These are phyloP conservation scores for Cercospora zeae-maydis DNA, from an alignment of 2,329 filamentous ascomycete genomes.

Conservation along the genomic window DNA sequence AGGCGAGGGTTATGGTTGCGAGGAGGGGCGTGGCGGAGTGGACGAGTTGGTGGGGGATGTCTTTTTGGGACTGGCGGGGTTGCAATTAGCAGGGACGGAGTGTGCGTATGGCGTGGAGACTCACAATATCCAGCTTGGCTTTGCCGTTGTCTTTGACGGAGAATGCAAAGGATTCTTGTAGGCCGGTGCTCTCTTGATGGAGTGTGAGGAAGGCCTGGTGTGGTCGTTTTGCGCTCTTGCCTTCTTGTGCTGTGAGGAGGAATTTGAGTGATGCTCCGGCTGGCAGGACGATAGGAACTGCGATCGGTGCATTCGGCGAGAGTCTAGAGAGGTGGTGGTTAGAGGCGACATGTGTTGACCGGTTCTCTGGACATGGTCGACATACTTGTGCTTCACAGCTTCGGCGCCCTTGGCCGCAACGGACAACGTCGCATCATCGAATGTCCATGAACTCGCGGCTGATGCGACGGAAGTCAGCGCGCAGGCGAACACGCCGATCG, in stretches of 20 bases:
- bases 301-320: conserved; percentile 36
- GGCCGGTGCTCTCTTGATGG: conserved; percentile 66
- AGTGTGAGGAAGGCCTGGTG: conserved; percentile 92
- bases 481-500: conserved; percentile 15
- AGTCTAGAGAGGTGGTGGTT: conserved; percentile 6
- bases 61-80: conserved; percentile 70
- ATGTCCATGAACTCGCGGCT: conserved; percentile 62
- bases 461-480: conserved; percentile 34
- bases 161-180: conserved; percentile 85
- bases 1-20: conserved; percentile 80
- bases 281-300: conserved; percentile 51
- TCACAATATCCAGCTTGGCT: conserved; percentile 77
- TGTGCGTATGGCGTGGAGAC: conserved; percentile 34
- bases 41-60: conserved; percentile 81
- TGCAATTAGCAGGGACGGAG: conserved; percentile 22
- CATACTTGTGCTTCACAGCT: conserved; percentile 58
- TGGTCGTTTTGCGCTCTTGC: conserved; percentile 72
- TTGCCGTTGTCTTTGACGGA: conserved; percentile 84
- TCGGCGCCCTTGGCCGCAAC: conserved; percentile 58
- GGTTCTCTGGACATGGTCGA: neutral
- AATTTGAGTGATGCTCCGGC: conserved; percentile 74
- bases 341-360: neutral
- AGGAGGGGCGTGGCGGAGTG: conserved; percentile 63
- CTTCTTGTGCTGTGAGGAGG: conserved; percentile 74
- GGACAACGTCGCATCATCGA: conserved; percentile 67